Base-by-base conservation (phyloP, 257 asterid species). In the Scutellaria minor region DNA sequence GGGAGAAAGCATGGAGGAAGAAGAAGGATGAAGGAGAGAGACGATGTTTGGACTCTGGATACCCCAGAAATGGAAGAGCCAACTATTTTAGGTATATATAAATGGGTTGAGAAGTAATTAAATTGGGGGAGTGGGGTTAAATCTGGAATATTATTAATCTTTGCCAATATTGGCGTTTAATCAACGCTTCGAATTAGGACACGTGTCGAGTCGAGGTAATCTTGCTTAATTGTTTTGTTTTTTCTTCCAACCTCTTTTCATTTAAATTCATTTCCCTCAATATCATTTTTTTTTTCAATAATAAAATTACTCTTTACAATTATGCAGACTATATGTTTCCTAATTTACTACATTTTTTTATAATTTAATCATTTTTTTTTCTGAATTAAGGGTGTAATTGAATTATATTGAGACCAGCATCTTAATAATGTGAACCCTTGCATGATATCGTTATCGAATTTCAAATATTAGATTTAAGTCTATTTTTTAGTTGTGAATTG, bases 111-210 rank as follows among this genome's bases (percentile, higher is more conserved):
- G 6, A 4, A 7, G 76, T 47, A 62, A 62, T 60, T 42, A 37
- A 53, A 44, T 15, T 51, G 52, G 8, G 8, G 40, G 14, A 18
- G 5, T 1, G 51, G 72, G 80, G 72, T 64, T 41, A 76, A 45
- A 69, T 53, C 5, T 7, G 80, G 76, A 6, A 76, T 18, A 0
- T 0, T 7, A 14, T 2, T 18, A 14, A 37, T 52, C 15, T 31
- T 31, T 31, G 5, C 37, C 47, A 46, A 68, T 48, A 55, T 46
- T 63, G 72, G 76, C 80, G 64, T 76, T 57, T 76, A 35, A 69
- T 76, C 62, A 47, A 70, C 76, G 80, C 55, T 44, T 70, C 14
- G 48, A 41, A 62, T 18, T 50, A 14, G 5, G 68, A 45, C 70
- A 76, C 72, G 71, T 70, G 80, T 62, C 54, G 6, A 65, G 64